Evolutionary conservation across 495 filamentous ascomycete species (phyloP), one percentile per base, ranked within the genome.

Genomic region (Daldinia caldariorum): DNA sequence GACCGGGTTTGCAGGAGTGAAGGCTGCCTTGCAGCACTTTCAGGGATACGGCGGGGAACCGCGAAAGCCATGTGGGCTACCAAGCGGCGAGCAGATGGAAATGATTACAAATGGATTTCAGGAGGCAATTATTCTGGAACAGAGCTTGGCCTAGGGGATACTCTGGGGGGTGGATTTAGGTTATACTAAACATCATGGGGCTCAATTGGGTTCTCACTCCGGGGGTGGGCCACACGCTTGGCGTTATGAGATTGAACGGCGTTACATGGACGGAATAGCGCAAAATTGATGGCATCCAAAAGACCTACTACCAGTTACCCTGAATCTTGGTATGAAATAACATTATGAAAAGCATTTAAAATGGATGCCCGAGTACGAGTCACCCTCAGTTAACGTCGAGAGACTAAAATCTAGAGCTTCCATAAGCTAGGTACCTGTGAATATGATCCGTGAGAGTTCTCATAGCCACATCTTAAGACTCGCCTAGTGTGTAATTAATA

Each of bases 1-100:
- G 82, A 83, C 88, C 8, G 90, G 91, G 43, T 92, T 94, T 67
- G 89, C 92, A 3, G 91, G 91, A 3, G 93, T 92, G 45, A 94
- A 96, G 86, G 85, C 86, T 56, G 92, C 90, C 9, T 88, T 96
- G 71, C 88, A 92, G 77, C 82, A 82, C 18, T 93, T 92, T 76
- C 88, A 88, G 72, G 91, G 91, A n/a, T 91, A 92, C 71, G 90
- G 89, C 49, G 90, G 90, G 8, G 87, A 83, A 71, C 89, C 90
- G n/a, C 83, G 91, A 26, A 81, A 84, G 69, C 90, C 90, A 59
- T 82, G 92, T 72, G 84, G 81, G 65, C 79, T 84, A 70, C 77
- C 91, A 62, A 81, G 81, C 16, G 76, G 86, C 75, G 79, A 82
- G 14, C 77, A 89, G 22, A 84, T 85, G 43, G 80, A 83, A 29